Conservation (phyloP, 2,329 filamentous ascomycete species). For the Neopestalotiopsis sp. region DNA sequence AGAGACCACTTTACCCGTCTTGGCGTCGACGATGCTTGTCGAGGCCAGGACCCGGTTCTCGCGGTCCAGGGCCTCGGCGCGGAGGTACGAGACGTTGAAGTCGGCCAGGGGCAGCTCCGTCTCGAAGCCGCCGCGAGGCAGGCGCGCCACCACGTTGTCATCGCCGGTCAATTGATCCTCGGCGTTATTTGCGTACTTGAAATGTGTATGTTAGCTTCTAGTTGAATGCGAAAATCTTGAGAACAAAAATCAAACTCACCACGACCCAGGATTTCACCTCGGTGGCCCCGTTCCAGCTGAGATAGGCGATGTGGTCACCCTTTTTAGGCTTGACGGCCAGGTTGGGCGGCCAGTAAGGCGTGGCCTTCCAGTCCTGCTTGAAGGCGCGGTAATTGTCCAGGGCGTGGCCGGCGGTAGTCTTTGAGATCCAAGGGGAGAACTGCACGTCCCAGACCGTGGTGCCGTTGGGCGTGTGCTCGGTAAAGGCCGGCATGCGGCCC, state of each 20-base stretch:
- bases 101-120: conserved; percentile 7
- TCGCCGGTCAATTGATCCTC: conserved; percentile 18
- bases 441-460: conserved; percentile 20
- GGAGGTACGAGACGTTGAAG: conserved; percentile 16
- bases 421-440: conserved; percentile 22
- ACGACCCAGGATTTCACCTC: conserved; percentile 24
- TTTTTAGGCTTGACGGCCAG: conserved; percentile 17
- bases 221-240: too few species aligned
- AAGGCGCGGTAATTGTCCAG: conserved; percentile 23
- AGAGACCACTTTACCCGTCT: conserved; percentile 10
- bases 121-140: conserved; percentile 21
- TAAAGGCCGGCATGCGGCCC: conserved; percentile 11
- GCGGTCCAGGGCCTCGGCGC: conserved; percentile 23
- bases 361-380: conserved; percentile 23
- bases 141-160: conserved; percentile 21
- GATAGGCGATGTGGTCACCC: conserved; percentile 17
- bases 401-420: conserved; percentile 15
- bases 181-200: conserved; percentile 18
- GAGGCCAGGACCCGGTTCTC: conserved; percentile 22
- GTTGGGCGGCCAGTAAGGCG: conserved; percentile 23
- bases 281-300: conserved; percentile 25
- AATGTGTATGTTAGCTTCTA: too few species aligned
- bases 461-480: conserved; percentile 5
- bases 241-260: conserved; percentile 10
- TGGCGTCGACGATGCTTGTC: conserved; percentile 21